Conservation (phyloP, 805 yeast genomes). For the Candida schatavii region DNA sequence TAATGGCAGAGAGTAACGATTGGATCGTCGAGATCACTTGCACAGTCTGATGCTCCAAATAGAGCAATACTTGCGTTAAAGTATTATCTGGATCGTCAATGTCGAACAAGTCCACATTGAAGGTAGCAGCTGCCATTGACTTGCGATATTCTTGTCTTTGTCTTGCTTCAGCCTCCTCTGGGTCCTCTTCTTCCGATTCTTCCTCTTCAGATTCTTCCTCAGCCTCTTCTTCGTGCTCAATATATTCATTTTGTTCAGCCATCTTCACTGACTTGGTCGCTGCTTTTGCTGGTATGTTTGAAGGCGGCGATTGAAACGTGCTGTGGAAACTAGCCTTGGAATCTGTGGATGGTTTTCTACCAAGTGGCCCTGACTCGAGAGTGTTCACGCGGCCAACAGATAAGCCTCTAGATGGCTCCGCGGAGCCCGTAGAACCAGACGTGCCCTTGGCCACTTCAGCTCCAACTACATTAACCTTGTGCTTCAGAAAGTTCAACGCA, state of each 20-base stretch:
- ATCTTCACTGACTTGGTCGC: neutral
- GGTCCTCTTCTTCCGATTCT: conserved; percentile 22
- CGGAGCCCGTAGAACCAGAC: neutral
- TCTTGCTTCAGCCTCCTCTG: conserved; percentile 33
- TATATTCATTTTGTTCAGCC: conserved; percentile 7
- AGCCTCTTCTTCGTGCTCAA: conserved; percentile 12
- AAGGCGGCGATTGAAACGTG: conserved; percentile 1
- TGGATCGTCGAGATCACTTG: conserved; percentile 90
- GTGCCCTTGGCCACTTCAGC: neutral
- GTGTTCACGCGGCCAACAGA: too few relatives aligned
- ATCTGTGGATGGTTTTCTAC: neutral
- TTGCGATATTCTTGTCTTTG: conserved; percentile 45
- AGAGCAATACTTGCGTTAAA: conserved; percentile 74
- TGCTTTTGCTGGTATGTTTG: neutral
- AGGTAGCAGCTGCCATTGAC: conserved; percentile 52
- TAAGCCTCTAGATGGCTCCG: too few relatives aligned
- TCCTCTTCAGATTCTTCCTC: conserved; percentile 17
- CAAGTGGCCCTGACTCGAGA: neutral
- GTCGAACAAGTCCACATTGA: conserved; percentile 73
- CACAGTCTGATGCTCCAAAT: conserved; percentile 90
- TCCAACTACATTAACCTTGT: conserved; percentile 2
- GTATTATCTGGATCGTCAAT: conserved; percentile 87
- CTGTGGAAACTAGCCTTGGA: conserved; percentile 7
- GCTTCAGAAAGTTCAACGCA: conserved; percentile 3
- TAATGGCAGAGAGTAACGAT: conserved; percentile 70